Evolutionary conservation across 768 basidiomycete species (phyloP), one percentile per base, ranked within the genome.

Genomic region (Tricholoma saponaceum): DNA sequence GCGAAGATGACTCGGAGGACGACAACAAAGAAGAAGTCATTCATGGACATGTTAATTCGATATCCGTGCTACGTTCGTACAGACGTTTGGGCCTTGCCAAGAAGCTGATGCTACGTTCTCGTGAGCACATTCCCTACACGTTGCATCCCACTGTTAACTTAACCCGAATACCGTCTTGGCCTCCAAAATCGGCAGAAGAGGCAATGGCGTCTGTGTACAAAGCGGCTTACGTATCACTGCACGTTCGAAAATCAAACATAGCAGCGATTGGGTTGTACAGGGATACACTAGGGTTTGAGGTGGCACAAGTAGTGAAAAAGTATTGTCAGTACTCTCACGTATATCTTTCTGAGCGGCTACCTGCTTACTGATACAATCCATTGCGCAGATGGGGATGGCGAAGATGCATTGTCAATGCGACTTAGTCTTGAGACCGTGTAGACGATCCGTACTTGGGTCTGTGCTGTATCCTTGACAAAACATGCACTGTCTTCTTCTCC

Each of bases 31-130:
- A 84, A 22, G 64, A 60, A 23, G 58, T 60, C 4, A 77, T 83
- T 0, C 90, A 95, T 61, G 95, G 95, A 0, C 95, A 98, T 66
- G 92, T 98, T 67, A 98, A 95, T 13, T 97, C 95, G 4, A 98
- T 98, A 67, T 96, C 94, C 0, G 95, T 98, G 2, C 76, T 98
- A 32, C 81, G 95, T 58, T 86, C 91, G 13, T 93, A 97, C 67
- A 80, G 95, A 44, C 82, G 95, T n/a, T 77, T 97, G 5, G 95
- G 96, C 7, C 71, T 98, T 2, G 95, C 95, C 14, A 95, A 95
- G 74, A 92, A 92, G 67, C 76, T 98, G 26, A 98, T 98, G 95
- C 65, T 92, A 18, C 86, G 92, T 35, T 92, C 92, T 51, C 95
- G 95, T 97, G 65, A 64, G 94, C 74, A 26, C 7, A 20, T 41